Conservation (phyloP, 2,329 filamentous ascomycete genomes). For the Trichoderma harzianum region DNA sequence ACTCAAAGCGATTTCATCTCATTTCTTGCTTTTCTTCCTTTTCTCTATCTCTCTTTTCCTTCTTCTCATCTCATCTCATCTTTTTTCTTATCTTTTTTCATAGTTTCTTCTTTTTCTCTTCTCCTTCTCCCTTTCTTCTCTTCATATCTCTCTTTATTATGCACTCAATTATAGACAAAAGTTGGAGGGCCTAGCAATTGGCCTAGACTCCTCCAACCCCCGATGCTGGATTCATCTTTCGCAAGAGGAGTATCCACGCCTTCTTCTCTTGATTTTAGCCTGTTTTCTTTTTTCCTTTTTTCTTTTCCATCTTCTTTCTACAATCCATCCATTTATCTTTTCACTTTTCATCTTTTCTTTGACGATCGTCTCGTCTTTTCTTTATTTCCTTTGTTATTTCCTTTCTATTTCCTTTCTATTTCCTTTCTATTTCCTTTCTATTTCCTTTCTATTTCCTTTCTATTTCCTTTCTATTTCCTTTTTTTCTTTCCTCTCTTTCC, state of each 20-base stretch:
- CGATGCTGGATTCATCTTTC: neutral
- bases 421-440: neutral
- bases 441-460: neutral
- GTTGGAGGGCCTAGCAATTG: neutral
- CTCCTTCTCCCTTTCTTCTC: conserved; percentile 12
- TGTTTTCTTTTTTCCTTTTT: neutral
- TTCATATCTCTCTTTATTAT: neutral
- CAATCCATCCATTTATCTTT: neutral
- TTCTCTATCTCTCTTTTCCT: conserved; percentile 2
- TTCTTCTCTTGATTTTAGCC: neutral
- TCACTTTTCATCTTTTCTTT: neutral
- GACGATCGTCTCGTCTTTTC: neutral
- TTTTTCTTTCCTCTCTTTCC: neutral
- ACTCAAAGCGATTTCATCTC: neutral
- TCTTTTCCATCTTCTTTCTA: neutral
- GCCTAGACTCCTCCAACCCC: neutral
- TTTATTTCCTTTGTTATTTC: neutral
- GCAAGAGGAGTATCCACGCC: conserved; percentile 1
- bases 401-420: neutral
- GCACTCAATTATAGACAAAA: conserved; percentile 10
- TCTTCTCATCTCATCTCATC: neutral
- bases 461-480: neutral
- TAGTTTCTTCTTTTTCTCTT: conserved; percentile 1
- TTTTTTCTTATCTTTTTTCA: conserved; percentile 1
- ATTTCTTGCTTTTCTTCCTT: neutral